Conservation (phyloP, 192 early-diverging fungal genomes). For the Phlyctochytrium bullatum region DNA sequence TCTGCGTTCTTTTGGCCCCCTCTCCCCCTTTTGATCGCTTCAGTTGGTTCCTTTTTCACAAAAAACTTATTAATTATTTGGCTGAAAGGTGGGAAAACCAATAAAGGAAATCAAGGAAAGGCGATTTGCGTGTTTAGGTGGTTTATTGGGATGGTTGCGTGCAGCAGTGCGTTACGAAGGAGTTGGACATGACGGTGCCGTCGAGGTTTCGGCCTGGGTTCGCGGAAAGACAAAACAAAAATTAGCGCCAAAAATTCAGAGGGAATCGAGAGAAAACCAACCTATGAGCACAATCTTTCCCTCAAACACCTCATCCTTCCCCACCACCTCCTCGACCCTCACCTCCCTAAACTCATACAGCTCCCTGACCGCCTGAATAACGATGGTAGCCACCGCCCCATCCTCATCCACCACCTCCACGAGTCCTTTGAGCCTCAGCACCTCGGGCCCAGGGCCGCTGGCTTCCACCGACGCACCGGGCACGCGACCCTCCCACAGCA, state of each 20-base stretch:
- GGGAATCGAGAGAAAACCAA: not conserved
- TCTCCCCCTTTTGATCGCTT: no score
- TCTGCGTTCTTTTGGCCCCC: no score
- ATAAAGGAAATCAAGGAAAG: no score
- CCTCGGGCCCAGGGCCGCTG: slow-evolving; percentile 24
- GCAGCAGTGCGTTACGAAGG: no score
- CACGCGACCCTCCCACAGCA: slow-evolving; percentile 63
- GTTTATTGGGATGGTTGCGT: no score
- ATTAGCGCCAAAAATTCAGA: not conserved
- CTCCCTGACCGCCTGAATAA: slow-evolving; percentile 67
- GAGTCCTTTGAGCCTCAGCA: slow-evolving; percentile 64
- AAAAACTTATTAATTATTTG: no score
- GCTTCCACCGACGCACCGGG: slow-evolving; percentile 4
- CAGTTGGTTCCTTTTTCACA: no score
- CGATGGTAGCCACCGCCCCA: slow-evolving; percentile 25
- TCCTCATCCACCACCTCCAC: slow-evolving; percentile 36
- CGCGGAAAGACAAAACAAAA: not conserved
- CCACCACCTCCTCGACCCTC: not conserved
- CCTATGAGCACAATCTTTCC: slow-evolving; percentile 52
- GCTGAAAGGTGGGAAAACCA: no score
- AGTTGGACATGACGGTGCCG: not conserved
- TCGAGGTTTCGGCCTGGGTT: not conserved
- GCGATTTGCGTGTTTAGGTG: no score
- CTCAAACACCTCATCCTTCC: slow-evolving; percentile 24
- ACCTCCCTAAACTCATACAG: slow-evolving; percentile 60